Conservation (phyloP, 1,284 basidiomycete genomes). For the Golubevia pallescens region DNA sequence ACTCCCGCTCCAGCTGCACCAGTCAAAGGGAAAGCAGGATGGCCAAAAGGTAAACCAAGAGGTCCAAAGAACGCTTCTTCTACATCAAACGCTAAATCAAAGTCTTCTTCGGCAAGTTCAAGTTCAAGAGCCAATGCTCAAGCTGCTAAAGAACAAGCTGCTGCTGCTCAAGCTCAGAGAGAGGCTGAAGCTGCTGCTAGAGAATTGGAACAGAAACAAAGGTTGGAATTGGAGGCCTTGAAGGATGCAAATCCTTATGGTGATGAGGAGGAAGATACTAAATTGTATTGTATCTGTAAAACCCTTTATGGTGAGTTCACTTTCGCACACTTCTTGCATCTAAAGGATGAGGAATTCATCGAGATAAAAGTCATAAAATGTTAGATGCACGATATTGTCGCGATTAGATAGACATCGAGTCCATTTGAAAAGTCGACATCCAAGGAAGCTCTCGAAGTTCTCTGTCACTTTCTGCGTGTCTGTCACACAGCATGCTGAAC, state of each 20-base stretch:
- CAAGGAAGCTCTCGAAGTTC: too few species aligned
- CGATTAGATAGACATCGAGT: too few species aligned
- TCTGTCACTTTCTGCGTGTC: too few species aligned
- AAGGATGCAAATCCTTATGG: constrained; percentile 3
- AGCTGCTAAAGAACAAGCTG: background rate
- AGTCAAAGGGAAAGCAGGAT: background rate
- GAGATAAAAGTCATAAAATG: too few species aligned
- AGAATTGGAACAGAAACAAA: background rate
- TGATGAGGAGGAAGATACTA: constrained; percentile 26
- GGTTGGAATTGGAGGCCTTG: background rate
- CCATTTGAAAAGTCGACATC: too few species aligned
- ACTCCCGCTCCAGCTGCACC: background rate
- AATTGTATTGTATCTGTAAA: constrained; percentile 38
- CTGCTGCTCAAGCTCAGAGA: background rate
- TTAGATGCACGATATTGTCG: too few species aligned
- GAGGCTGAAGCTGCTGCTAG: background rate
- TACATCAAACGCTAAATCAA: background rate
- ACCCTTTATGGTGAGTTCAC: constrained; percentile 14
- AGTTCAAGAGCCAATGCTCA: too few species aligned
- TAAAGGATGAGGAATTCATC: too few species aligned
- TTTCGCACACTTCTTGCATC: too few species aligned
- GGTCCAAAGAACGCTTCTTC: background rate
- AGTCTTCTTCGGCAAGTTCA: background rate
- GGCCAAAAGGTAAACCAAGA: background rate
- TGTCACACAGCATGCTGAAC: too few species aligned